A percentile compares a stretch with the other conserved stretches of the same genome.
phyloP scores from a whole-genome alignment of 805 yeast genomes.

The Candida yuanshanica region DNA sequence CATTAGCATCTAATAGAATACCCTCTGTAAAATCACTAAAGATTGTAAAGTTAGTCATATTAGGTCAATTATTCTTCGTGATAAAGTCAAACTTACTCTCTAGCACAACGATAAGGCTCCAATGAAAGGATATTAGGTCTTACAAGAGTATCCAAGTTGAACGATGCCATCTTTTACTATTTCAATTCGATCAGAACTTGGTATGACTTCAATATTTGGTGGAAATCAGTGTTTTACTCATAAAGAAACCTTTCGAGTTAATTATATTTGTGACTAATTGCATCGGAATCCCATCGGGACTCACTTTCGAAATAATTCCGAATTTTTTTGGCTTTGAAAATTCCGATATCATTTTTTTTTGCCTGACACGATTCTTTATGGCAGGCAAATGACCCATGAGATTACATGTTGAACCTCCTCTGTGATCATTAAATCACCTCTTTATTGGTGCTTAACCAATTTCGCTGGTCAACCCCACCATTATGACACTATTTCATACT shows the following conservation, averaged over 20 bases:
- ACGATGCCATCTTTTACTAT: constrained; percentile 36
- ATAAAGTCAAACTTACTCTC: constrained; percentile 65
- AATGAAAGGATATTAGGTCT: constrained; percentile 80
- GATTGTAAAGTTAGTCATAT: neutral
- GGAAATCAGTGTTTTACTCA: too few relatives aligned
- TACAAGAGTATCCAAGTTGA: constrained; percentile 52
- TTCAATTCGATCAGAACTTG: neutral
- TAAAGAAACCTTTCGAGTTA: too few relatives aligned
- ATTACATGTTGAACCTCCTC: too few relatives aligned
- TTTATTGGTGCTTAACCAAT: too few relatives aligned
- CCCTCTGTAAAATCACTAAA: constrained; percentile 76
- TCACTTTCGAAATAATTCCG: neutral
- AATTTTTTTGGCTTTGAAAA: neutral
- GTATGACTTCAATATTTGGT: too few relatives aligned
- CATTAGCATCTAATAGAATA: constrained; percentile 88
- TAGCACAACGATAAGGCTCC: constrained; percentile 93
- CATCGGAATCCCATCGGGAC: neutral
- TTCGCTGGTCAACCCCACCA: too few relatives aligned
- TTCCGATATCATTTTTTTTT: neutral
- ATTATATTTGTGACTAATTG: neutral
- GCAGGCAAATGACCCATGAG: too few relatives aligned
- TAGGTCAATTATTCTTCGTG: neutral
- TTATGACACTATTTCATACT: too few relatives aligned
- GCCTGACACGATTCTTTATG: neutral
- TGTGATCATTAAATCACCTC: too few relatives aligned